Evolutionary conservation across 2,329 filamentous ascomycete species (phyloP).

Genomic region (Hirsutella minnesotensis): DNA sequence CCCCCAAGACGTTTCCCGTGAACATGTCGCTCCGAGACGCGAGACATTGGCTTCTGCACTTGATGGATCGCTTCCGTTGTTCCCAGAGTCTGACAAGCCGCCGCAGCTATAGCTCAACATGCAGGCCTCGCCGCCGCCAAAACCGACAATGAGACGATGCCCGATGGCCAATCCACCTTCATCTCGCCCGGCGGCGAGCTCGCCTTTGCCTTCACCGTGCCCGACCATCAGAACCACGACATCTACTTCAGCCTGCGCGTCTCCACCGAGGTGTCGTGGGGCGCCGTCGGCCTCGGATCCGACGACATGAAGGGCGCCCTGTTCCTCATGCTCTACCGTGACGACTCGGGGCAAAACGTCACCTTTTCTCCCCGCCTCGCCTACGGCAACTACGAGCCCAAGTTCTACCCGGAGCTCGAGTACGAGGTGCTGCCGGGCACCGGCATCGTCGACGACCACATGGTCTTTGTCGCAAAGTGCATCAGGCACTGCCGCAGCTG

Average conservation of each 20-base stretch:
- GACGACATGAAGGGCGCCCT: conserved; percentile 38
- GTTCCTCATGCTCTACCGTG: conserved; percentile 43
- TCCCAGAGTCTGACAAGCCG: background rate
- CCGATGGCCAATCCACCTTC: conserved; percentile 28
- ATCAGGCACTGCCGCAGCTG: conserved; percentile 37
- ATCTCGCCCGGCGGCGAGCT: conserved; percentile 29
- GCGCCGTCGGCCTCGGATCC: conserved; percentile 41
- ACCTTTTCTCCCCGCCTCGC: conserved; percentile 44
- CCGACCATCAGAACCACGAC: conserved; percentile 31
- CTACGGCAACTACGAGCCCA: conserved; percentile 39
- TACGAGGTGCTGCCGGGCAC: conserved; percentile 34
- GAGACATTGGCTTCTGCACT: too few relatives aligned
- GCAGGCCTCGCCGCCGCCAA: conserved; percentile 10
- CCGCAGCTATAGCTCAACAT: background rate
- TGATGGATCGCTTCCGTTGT: too few relatives aligned
- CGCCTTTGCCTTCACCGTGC: conserved; percentile 38
- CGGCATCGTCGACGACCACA: conserved; percentile 31
- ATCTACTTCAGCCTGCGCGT: conserved; percentile 44
- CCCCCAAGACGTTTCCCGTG: too few relatives aligned
- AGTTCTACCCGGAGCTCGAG: conserved; percentile 29
- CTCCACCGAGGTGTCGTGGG: conserved; percentile 34
- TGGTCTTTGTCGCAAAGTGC: conserved; percentile 40
- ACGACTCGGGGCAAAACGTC: conserved; percentile 32
- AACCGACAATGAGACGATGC: conserved; percentile 11
- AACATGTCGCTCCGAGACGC: too few relatives aligned